A percentile compares a stretch with the other conserved stretches of the same genome.
Conservation (phyloP, 1,284 basidiomycete genomes). For the Cutaneotrichosporon sp. region DNA sequence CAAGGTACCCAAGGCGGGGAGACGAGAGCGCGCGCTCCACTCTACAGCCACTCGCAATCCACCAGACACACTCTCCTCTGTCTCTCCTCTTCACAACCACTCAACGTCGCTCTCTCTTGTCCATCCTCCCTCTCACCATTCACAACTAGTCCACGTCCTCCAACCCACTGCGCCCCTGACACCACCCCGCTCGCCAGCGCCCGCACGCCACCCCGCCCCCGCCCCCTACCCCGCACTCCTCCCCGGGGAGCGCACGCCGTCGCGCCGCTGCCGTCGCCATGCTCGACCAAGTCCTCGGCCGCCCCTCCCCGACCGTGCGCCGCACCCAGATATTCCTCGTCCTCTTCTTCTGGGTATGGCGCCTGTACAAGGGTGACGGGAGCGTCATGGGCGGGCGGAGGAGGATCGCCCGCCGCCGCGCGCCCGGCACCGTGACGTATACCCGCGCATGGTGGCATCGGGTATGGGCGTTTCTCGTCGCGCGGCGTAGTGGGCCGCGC, state of each 20-base stretch:
- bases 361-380: slow-evolving; percentile 70
- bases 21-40: no score
- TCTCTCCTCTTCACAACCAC: no score
- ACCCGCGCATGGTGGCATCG: slow-evolving; percentile 24
- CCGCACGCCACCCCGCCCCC: neutral
- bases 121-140: no score
- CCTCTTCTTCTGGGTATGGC: slow-evolving; percentile 84
- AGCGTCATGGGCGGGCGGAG: slow-evolving; percentile 47
- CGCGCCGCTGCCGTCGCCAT: slow-evolving; percentile 53
- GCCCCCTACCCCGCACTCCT: neutral
- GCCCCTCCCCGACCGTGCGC: slow-evolving; percentile 73
- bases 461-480: slow-evolving; percentile 39
- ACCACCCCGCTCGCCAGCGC: no score
- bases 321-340: slow-evolving; percentile 79
- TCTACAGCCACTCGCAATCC: no score
- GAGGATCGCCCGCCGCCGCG: neutral
- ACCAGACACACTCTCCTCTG: no score
- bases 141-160: neutral
- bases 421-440: neutral
- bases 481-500: slow-evolving; percentile 31
- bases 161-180: neutral
- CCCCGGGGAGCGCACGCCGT: slow-evolving; percentile 3
- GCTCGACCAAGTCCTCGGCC: slow-evolving; percentile 81
- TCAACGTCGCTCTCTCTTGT: no score
- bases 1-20: no score